These are phyloP conservation scores for Phytophthora boehmeriae DNA, from an alignment of 352 stramenopile species.

Conservation along the genomic window DNA sequence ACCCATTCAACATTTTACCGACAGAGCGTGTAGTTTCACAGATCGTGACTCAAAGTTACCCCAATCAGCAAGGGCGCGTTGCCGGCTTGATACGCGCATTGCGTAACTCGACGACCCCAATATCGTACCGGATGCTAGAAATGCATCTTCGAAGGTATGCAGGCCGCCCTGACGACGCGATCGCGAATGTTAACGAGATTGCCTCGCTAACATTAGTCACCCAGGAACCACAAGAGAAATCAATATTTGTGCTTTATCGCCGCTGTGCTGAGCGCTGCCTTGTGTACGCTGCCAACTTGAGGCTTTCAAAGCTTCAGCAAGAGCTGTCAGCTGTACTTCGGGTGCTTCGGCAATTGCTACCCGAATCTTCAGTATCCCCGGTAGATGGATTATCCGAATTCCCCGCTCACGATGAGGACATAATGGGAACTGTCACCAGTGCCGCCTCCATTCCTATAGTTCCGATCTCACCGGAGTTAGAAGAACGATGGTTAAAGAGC, in stretches of 20 bases:
- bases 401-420: conserved; percentile 7
- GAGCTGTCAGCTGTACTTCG: conserved; percentile 53
- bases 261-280: conserved; percentile 58
- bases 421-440: conserved; percentile 5
- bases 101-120: conserved; percentile 51
- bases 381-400: conserved; percentile 1
- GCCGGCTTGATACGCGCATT: conserved; percentile 57
- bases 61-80: conserved; percentile 76
- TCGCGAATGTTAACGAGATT: conserved; percentile 60
- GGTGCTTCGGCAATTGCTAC: conserved; percentile 16
- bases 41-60: conserved; percentile 62
- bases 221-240: conserved; percentile 49
- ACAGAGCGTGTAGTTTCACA: conserved; percentile 53
- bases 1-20: conserved; percentile 69
- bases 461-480: conserved; percentile 31
- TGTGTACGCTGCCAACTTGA: conserved; percentile 65
- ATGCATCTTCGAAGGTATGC: conserved; percentile 75
- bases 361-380: background rate
- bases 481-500: conserved; percentile 26
- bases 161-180: conserved; percentile 70
- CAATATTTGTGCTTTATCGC: conserved; percentile 47
- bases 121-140: conserved; percentile 78
- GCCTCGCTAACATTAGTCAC: conserved; percentile 54
- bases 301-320: conserved; percentile 49
- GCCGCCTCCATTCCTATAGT: conserved; percentile 20